Conservation (phyloP, 78 protist genomes). For the Dictyostelium capitatum region DNA sequence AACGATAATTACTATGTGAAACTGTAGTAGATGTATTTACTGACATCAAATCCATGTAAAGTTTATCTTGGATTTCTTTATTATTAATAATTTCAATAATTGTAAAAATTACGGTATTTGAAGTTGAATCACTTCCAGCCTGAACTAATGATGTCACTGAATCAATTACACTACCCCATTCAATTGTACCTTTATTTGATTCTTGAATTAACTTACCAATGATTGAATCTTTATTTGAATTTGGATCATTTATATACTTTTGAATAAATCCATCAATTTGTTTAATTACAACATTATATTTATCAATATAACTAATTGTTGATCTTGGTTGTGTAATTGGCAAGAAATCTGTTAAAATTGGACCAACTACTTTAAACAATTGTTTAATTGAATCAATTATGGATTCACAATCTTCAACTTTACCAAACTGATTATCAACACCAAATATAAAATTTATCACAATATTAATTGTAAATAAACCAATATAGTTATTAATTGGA, state of each 20-base stretch:
- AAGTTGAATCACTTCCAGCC: not conserved
- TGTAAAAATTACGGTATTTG: not conserved
- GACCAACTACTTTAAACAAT: not conserved
- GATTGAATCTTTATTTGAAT: not conserved
- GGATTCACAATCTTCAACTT: not conserved
- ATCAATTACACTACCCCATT: not conserved
- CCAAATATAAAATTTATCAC: not conserved
- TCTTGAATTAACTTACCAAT: not conserved
- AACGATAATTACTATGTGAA: not conserved
- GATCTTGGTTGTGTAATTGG: not conserved
- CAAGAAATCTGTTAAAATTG: not conserved
- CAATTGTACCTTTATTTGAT: not conserved
- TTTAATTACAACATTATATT: no score
- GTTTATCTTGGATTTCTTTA: constrained; percentile 6
- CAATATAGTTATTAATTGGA: not conserved
- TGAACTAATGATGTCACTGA: not conserved
- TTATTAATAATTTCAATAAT: not conserved
- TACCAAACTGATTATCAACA: not conserved
- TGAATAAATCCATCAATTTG: not conserved
- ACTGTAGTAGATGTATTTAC: not conserved
- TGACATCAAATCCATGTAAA: not conserved
- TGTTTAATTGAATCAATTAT: not conserved
- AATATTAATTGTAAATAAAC: not conserved
- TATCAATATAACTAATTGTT: not conserved
- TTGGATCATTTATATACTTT: not conserved